A percentile compares a stretch with the other conserved stretches of the same genome.
phyloP scores from a whole-genome alignment of 352 stramenopile species.

The Globisporangium middletonii region DNA sequence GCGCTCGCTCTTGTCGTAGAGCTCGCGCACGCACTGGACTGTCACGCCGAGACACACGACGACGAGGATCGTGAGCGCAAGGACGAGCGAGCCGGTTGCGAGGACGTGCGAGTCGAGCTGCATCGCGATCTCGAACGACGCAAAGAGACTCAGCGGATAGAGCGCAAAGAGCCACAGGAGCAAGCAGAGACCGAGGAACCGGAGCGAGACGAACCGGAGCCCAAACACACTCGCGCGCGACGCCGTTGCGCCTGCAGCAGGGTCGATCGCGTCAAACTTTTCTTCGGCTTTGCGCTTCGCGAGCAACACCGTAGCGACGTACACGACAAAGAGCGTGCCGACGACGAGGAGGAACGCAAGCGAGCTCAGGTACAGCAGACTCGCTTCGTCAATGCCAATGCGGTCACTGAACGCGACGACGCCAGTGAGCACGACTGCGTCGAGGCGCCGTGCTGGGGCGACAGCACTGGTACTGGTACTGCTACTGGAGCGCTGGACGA shows the following conservation, averaged over 20 bases:
- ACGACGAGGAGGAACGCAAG: conserved; percentile 43
- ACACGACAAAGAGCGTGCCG: conserved; percentile 25
- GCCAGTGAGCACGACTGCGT: conserved; percentile 44
- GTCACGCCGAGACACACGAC: conserved; percentile 41
- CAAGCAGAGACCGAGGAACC: conserved; percentile 48
- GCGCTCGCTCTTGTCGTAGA: conserved; percentile 40
- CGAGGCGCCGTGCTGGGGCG: conserved; percentile 26
- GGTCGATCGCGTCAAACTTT: conserved; percentile 30
- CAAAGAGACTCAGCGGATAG: conserved; percentile 56
- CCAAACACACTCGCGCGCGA: conserved; percentile 19
- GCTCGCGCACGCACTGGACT: conserved; percentile 23
- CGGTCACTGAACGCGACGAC: conserved; percentile 53
- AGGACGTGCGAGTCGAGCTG: conserved; percentile 31
- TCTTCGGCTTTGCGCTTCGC: conserved; percentile 52
- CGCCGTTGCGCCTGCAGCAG: conserved; percentile 14
- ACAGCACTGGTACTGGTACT: conserved; percentile 2
- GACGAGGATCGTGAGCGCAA: conserved; percentile 39
- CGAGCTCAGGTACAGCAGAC: conserved; percentile 28
- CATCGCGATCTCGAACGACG: conserved; percentile 68
- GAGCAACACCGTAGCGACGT: conserved; percentile 44
- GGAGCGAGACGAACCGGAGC: conserved; percentile 53
- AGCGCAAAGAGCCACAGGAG: conserved; percentile 60
- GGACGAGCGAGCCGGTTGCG: conserved; percentile 18
- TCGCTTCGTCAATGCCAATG: conserved; percentile 41
- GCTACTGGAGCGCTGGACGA: conserved; percentile 19